Base-by-base conservation (phyloP, 2,329 filamentous ascomycete genomes). In the Emmonsia crescens region DNA sequence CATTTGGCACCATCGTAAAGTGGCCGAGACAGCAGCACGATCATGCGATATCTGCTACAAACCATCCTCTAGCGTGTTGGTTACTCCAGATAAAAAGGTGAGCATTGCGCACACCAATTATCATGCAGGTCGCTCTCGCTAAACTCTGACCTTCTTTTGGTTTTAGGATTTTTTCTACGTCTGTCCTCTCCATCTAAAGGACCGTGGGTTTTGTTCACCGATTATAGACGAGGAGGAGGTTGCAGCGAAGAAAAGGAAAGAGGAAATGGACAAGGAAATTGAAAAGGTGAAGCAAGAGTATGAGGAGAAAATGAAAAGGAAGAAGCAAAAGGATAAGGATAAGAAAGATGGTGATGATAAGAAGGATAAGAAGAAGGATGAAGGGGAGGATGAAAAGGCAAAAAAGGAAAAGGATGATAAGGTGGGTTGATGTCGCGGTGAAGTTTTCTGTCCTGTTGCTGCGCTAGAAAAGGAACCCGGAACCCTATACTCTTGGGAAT, bases 41-140 rank as follows among this genome's bases (percentile, higher is more conserved):
- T 81, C 89, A 58, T 99, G 93, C 76, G 88, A 91, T 75, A 85
- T 97, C 65, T 97, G 93, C 80, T 95, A 87, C 79, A 96, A 94
- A 76, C 88, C 89, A 8, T 91, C 87, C 63, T 85, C 86, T 8
- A 94, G 87, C 66, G 93, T 97, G 21, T 80, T 97, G 60, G 89
- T 96, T 67, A 95, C 91, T 8, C 84, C 89, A 0, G 91, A 94
- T 69, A 92, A 90, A 70, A 94, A 93, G 84, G 92, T 94, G 76
- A 68, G 70, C 16, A 16, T 57, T 21, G 21, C 31, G 36, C 24
- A 19, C 33, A 42, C n/a, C 10, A 57, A 42, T 57, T 5, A 12
- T 38, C 3, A 55, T 40, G 12, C 31, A 42, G 19, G 36, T 24
- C 14, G 16, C 12, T 21, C 21, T 36, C 21, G 36, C 54, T 42